phyloP scores from a whole-genome alignment of 192 early-diverging fungal genomes.

The Linnemannia schmuckeri region DNA sequence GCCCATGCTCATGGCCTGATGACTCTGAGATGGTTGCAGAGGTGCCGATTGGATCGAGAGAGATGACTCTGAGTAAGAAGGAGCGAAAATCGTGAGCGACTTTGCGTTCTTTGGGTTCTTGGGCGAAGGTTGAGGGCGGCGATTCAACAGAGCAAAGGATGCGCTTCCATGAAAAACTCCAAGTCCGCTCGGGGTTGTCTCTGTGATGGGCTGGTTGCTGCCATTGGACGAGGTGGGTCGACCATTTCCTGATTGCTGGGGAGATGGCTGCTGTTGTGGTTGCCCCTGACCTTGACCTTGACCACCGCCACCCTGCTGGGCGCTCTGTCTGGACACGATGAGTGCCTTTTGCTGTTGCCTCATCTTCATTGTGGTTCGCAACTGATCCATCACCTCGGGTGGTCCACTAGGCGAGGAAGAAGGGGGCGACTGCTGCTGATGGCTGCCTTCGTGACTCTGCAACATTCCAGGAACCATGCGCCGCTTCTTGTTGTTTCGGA shows the following conservation, averaged over 20 bases:
- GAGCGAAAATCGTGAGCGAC: conserved; percentile 64
- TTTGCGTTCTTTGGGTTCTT: conserved; percentile 62
- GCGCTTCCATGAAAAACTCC: conserved; percentile 52
- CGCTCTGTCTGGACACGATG: conserved; percentile 66
- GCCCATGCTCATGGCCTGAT: conserved; percentile 54
- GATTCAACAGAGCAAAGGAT: conserved; percentile 36
- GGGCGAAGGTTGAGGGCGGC: conserved; percentile 52
- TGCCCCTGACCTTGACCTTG: conserved; percentile 15
- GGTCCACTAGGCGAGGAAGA: conserved; percentile 26
- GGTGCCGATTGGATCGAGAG: conserved; percentile 64
- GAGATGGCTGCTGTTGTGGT: conserved; percentile 19
- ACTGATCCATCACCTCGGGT: conserved; percentile 67
- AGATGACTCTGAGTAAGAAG: conserved; percentile 60
- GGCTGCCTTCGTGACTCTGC: conserved; percentile 15
- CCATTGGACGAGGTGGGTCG: conserved; percentile 21
- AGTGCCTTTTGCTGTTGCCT: conserved; percentile 77
- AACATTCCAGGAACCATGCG: conserved; percentile 33
- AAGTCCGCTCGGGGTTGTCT: conserved; percentile 41
- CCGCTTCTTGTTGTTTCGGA: conserved; percentile 45
- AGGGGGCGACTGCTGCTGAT: conserved; percentile 36
- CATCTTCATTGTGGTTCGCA: conserved; percentile 63
- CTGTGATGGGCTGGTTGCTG: conserved; percentile 33
- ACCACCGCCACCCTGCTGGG: conserved; percentile 18
- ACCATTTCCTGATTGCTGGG: conserved; percentile 32
- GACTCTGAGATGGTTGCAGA: conserved; percentile 58